Evolutionary conservation across 768 basidiomycete species (phyloP), one percentile per base, ranked within the genome.

Genomic region (Mycena kentingensis): DNA sequence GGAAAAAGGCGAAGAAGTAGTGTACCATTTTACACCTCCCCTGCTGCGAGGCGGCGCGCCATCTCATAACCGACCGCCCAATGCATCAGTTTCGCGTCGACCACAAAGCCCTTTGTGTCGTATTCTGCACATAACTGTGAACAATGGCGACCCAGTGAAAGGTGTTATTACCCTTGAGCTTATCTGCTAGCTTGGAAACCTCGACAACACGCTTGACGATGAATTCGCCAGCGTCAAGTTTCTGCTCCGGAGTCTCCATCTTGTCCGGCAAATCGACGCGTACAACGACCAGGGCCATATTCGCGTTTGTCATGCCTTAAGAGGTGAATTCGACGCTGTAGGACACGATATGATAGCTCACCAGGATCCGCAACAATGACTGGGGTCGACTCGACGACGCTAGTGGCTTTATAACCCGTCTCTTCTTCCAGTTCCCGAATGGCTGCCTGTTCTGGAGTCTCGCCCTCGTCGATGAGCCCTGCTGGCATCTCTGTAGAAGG

Each of bases 361-460:
- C 88, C 91, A 57, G 90, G 89, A 65, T 93, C 89, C 54, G 68
- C 72, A 29, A 87, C 87, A 22, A 87, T 64, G 21, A 84, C 60
- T 3, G 85, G 83, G 6, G 83, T 82, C 2, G 78, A 73, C 54
- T 91, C 81, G 27, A 88, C 62, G 26, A 94, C 75, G 44, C 75
- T 67, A 45, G 79, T 73, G 2, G 87, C 88, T 46, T 78, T 83
- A 70, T 83, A 96, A 4, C 95, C 95, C 2, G 95, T 97, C 69
- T 98, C 96, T 71, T 98, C 96, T 62, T 85, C 78, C 13, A 98
- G 79, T 67, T 98, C 96, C 19, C 96, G 82, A 31, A 93, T 77
- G 1, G 94, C 95, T 1, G 93, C 81, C 16, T 79, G 70, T 68
- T 88, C 90, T 0, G 91, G 77, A 1, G 86, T 83, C 74, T 98